Conservation (phyloP, 495 filamentous ascomycete species). For the Oleoguttula mirabilis region DNA sequence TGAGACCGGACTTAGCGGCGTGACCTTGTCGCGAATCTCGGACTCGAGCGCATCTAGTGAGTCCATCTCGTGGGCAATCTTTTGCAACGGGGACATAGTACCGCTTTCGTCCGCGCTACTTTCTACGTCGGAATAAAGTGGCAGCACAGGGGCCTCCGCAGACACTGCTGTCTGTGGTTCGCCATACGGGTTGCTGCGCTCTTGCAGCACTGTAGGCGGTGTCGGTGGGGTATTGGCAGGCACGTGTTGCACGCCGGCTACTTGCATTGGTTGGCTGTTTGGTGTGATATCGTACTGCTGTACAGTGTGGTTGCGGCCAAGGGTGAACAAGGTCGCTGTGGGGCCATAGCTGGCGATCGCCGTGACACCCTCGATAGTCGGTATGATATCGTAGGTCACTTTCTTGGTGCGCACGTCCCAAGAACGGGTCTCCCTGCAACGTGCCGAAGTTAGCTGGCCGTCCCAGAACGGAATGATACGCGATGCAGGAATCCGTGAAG, state of each 20-base stretch:
- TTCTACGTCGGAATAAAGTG: slow-evolving; percentile 45
- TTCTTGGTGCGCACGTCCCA: slow-evolving; percentile 98
- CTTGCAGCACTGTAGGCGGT: slow-evolving; percentile 64
- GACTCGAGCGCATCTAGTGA: slow-evolving; percentile 44
- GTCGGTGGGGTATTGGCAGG: slow-evolving; percentile 63
- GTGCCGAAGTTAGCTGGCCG: no score
- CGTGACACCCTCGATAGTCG: slow-evolving; percentile 67
- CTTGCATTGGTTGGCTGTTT: slow-evolving; percentile 45
- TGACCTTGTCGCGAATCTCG: slow-evolving; percentile 35
- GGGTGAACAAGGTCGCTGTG: slow-evolving; percentile 80
- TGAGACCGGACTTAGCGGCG: slow-evolving; percentile 32
- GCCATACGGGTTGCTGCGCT: slow-evolving; percentile 31
- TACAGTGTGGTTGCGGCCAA: slow-evolving; percentile 74
- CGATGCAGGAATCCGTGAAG: background rate
- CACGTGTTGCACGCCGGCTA: slow-evolving; percentile 71
- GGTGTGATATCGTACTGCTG: slow-evolving; percentile 91
- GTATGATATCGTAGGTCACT: slow-evolving; percentile 75
- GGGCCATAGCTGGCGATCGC: slow-evolving; percentile 83
- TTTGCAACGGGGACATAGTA: slow-evolving; percentile 50
- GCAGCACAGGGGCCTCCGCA: slow-evolving; percentile 27
- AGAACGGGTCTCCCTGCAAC: slow-evolving; percentile 66
- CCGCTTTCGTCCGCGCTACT: slow-evolving; percentile 47
- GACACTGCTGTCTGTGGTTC: slow-evolving; percentile 8
- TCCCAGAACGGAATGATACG: no score
- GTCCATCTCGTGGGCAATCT: slow-evolving; percentile 50